Base-by-base conservation (phyloP, 768 basidiomycete genomes). In the Pleurotus eryngii region DNA sequence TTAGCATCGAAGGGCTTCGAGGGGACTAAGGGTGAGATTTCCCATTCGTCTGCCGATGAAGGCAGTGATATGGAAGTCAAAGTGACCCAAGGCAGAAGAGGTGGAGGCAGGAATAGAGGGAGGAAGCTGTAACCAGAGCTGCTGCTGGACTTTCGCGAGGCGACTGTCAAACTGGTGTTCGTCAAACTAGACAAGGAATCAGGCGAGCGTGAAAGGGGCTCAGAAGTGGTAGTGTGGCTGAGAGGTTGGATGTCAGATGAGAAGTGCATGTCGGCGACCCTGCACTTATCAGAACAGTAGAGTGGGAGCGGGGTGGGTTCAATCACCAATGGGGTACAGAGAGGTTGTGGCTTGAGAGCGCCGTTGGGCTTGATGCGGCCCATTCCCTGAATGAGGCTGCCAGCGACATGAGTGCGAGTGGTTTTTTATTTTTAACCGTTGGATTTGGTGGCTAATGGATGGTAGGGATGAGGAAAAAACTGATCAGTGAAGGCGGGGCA, bases 241-340 rank as follows among this genome's bases (percentile, higher is more conserved):
- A 26, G 65, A 74, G 0, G 77, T 73, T 0, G 76, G 72, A 71
- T 72, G 37, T 72, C 72, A 37, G 74, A 67, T 27, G 64, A 65
- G 63, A 68, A 68, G 64, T 75, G 74, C 62, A 85, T 67, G 68
- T 92, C 90, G 42, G 73, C 72, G 42, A 85, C 68, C 58, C 81
- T 77, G 67, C 90, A 92, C 64, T 86, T 81, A 60, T 90, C 87
- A 0, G 90, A 92, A 72, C 90, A 92, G 73, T 92, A 20, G 20
- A 20, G 20, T 20, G 20, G 20, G 20, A 20, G 20, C 20, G 20
- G 20, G 20, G 20, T 2, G 68, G 89, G 89, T 73, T 90, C 89
- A 73, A 92, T 91, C 72, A 90, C 76, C 9, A 83, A 83, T 46
- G 84, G 84, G 45, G 81, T 76, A 66, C 82, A 81, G 46, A 75